Base-by-base conservation (phyloP, 108 stramenopile species). In the Cyclotella sp. region DNA sequence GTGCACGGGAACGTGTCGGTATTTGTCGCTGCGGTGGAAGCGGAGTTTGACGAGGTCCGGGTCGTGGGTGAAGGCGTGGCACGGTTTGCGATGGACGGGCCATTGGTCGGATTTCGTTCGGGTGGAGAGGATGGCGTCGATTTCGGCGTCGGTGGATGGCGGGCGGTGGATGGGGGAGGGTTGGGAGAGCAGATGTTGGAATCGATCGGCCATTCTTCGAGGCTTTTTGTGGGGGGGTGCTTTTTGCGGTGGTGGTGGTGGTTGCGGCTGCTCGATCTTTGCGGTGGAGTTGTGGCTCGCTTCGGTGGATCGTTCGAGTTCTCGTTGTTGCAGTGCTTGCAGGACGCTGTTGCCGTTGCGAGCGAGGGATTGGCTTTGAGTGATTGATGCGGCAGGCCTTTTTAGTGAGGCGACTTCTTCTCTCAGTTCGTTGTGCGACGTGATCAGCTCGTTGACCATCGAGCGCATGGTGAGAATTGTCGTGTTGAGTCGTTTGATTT, bases 81-180 rank as follows among this genome's bases (percentile, higher is more conserved):
- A 72, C 16, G 59, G 34, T 39, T 61, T 60, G 28, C 51, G 60
- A 26, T 42, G 59, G 43, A 72, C 34, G 13, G 71, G 71, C 71
- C 71, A 72, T 0, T 61, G 6, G 0, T 21, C 47, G 26, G 59
- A 15, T 21, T 28, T 7, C 19, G 13, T 45, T 13, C 60, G 60
- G 18, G 34, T 45, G 9, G 43, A 26, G 59, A 72, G 27, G 59
- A 72, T 72, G 22, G 52, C 59, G 27, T 60, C 59, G 26, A 72
- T 62, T 39, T 72, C 71, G n/a, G 60, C 71, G 29, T 72, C 71
- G 16, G 58, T 59, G 5, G 58, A 15, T 29, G 27, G 27, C n/a
- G n/a, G n/a, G n/a, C n/a, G n/a, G n/a, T n/a, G n/a, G n/a, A n/a
- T n/a, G n/a, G n/a, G n/a, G n/a, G n/a, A n/a, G n/a, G n/a, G n/a